These are phyloP conservation scores for Amanita rubescens DNA, from an alignment of 768 basidiomycete genomes.

Conservation along the genomic window DNA sequence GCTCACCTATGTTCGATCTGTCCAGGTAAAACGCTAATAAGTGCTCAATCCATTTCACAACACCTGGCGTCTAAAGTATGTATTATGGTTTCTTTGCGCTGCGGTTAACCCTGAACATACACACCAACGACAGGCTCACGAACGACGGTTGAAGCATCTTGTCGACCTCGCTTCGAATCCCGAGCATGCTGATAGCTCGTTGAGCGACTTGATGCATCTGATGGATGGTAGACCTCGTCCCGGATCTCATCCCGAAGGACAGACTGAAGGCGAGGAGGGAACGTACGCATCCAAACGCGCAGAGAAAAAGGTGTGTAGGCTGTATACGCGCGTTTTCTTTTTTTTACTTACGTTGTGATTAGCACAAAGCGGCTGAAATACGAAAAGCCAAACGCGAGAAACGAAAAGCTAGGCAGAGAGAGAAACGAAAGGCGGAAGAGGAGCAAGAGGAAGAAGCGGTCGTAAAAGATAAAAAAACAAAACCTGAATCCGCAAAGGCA, in stretches of 20 bases:
- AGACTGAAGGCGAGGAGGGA: slow-evolving; percentile 13
- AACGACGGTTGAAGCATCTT: slow-evolving; percentile 50
- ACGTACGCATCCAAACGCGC: slow-evolving; percentile 47
- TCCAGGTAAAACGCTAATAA: slow-evolving; percentile 67
- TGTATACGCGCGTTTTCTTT: not conserved
- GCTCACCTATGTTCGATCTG: slow-evolving; percentile 59
- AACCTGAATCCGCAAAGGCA: not conserved
- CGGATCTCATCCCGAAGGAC: slow-evolving; percentile 15
- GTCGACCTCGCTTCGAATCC: slow-evolving; percentile 25
- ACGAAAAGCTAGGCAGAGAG: slow-evolving; percentile 6
- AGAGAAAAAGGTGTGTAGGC: slow-evolving; percentile 46
- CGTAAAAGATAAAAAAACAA: not conserved
- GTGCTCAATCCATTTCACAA: slow-evolving; percentile 41
- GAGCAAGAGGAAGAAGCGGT: not conserved
- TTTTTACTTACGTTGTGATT: not conserved
- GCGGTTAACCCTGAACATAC: slow-evolving; percentile 1
- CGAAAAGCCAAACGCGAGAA: slow-evolving; percentile 2
- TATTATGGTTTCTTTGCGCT: slow-evolving; percentile 20
- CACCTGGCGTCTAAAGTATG: slow-evolving; percentile 62
- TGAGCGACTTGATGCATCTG: not conserved
- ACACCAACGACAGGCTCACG: slow-evolving; percentile 59
- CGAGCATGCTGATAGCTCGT: not conserved
- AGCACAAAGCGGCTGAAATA: not conserved
- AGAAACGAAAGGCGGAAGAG: slow-evolving; percentile 3
- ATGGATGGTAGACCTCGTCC: slow-evolving; percentile 14